Percentiles rank a stretch among this genome's conserved stretches.
These are phyloP conservation scores for Termitomyces sp. DNA, from an alignment of 768 basidiomycete genomes.

Conservation along the genomic window DNA sequence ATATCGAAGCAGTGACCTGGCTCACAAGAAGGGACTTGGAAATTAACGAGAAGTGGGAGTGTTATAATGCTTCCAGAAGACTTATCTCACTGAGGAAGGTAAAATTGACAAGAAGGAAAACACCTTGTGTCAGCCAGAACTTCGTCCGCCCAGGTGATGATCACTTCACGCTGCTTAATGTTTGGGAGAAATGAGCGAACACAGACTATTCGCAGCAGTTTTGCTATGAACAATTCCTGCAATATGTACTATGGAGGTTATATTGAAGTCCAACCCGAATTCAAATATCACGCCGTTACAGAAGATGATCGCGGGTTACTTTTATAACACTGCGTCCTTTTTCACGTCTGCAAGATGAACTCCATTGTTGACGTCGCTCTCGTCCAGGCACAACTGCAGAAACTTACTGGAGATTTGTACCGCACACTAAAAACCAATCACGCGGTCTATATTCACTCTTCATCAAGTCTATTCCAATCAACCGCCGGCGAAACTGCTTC, in stretches of 20 bases:
- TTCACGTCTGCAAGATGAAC: neutral
- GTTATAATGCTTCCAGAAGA: slow-evolving; percentile 97
- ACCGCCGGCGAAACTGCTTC: slow-evolving; percentile 83
- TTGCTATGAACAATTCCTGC: slow-evolving; percentile 93
- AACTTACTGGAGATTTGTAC: slow-evolving; percentile 96
- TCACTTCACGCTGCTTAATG: slow-evolving; percentile 95
- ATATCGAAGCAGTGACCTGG: slow-evolving; percentile 81
- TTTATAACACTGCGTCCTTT: slow-evolving; percentile 77
- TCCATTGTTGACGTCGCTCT: neutral
- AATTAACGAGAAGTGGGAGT: slow-evolving; percentile 95
- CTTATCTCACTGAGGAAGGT: slow-evolving; percentile 96
- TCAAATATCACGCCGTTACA: slow-evolving; percentile 88
- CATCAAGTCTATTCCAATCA: slow-evolving; percentile 93
- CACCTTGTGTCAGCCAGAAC: slow-evolving; percentile 90
- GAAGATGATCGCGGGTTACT: slow-evolving; percentile 93
- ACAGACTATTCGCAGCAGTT: slow-evolving; percentile 96
- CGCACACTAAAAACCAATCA: slow-evolving; percentile 95
- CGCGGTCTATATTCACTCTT: slow-evolving; percentile 95
- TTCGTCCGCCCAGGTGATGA: slow-evolving; percentile 95
- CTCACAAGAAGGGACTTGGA: slow-evolving; percentile 88
- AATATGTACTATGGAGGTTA: slow-evolving; percentile 94
- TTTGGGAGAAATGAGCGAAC: slow-evolving; percentile 99
- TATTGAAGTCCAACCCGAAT: slow-evolving; percentile 85
- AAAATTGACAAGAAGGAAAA: slow-evolving; percentile 96
- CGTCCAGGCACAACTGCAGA: slow-evolving; percentile 80